Conservation (phyloP, 2,329 filamentous ascomycete species). For the Stagonosporopsis rhizophila region DNA sequence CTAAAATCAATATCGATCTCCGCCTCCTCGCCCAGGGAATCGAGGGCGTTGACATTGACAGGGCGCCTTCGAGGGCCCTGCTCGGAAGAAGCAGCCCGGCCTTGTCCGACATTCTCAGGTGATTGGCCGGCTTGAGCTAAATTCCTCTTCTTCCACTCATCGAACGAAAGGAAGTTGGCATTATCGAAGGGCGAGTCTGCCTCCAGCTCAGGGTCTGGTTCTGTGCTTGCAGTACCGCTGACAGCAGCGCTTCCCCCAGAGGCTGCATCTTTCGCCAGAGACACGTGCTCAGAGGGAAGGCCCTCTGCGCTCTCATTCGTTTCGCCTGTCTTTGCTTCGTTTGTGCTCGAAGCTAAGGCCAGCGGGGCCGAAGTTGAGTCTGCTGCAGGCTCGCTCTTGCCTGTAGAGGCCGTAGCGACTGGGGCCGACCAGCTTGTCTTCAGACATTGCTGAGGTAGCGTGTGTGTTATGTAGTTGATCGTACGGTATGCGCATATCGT, state of each 20-base stretch:
- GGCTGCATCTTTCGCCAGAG: constrained; percentile 18
- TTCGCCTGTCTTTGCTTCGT: constrained; percentile 16
- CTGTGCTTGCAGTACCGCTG: constrained; percentile 24
- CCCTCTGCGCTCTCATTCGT: constrained; percentile 12
- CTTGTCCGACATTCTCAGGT: constrained; percentile 69
- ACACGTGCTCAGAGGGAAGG: neutral
- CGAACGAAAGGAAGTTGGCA: constrained; percentile 90
- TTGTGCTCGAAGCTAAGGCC: neutral
- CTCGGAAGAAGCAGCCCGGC: constrained; percentile 54
- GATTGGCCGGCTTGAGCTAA: constrained; percentile 83
- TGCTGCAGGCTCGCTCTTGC: constrained; percentile 21
- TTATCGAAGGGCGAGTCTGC: constrained; percentile 73
- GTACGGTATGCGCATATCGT: constrained; percentile 63
- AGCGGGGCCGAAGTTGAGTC: constrained; percentile 21
- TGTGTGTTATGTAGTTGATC: constrained; percentile 83
- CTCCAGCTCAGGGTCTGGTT: constrained; percentile 62
- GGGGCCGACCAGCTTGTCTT: constrained; percentile 63
- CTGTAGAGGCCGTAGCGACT: constrained; percentile 21
- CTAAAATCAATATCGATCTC: constrained; percentile 81
- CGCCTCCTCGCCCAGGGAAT: constrained; percentile 83
- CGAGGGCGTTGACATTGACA: constrained; percentile 70
- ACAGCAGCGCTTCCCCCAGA: constrained; percentile 10
- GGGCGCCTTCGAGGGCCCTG: constrained; percentile 59
- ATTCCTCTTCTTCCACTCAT: constrained; percentile 97
- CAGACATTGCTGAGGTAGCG: constrained; percentile 77